Evolutionary conservation across 1,139 yeast genomes (phyloP).

Genomic region (Pichia sp.): DNA sequence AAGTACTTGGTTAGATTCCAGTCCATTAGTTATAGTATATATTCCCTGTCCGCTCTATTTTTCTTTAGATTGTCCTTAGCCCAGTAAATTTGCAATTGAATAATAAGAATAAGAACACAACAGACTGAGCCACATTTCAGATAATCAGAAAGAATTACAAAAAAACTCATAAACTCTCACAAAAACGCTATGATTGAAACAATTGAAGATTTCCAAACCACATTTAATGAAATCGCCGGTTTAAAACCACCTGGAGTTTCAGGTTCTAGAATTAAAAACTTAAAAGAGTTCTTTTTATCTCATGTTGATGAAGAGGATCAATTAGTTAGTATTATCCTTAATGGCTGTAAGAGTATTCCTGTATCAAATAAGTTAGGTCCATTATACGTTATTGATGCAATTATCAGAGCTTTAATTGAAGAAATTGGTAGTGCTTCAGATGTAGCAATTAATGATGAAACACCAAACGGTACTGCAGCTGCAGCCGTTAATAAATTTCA

Average conservation of each 20-base stretch:
- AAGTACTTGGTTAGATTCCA: no score
- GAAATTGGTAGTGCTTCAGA: constrained; percentile 38
- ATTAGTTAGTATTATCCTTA: constrained; percentile 56
- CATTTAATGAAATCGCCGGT: constrained; percentile 69
- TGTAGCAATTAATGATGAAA: constrained; percentile 38
- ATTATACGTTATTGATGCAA: constrained; percentile 87
- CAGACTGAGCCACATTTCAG: no score
- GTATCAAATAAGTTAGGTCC: constrained; percentile 86
- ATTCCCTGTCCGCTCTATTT: no score
- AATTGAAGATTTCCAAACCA: constrained; percentile 63
- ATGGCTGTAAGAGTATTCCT: constrained; percentile 74
- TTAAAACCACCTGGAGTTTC: constrained; percentile 93
- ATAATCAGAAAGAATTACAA: no score
- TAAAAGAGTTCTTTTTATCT: constrained; percentile 74
- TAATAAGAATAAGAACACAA: no score
- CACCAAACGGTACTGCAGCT: constrained; percentile 72
- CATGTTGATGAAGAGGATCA: constrained; percentile 61
- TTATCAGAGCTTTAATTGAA: constrained; percentile 82
- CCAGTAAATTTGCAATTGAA: no score
- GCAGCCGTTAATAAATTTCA: constrained; percentile 67
- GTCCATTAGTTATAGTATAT: no score
- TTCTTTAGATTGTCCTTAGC: no score
- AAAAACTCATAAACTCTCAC: no score
- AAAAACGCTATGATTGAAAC: constrained; percentile 20
- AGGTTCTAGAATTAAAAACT: constrained; percentile 87